Evolutionary conservation across 2,329 filamentous ascomycete genomes (phyloP).

Genomic region (Colletotrichum ledebouriae): DNA sequence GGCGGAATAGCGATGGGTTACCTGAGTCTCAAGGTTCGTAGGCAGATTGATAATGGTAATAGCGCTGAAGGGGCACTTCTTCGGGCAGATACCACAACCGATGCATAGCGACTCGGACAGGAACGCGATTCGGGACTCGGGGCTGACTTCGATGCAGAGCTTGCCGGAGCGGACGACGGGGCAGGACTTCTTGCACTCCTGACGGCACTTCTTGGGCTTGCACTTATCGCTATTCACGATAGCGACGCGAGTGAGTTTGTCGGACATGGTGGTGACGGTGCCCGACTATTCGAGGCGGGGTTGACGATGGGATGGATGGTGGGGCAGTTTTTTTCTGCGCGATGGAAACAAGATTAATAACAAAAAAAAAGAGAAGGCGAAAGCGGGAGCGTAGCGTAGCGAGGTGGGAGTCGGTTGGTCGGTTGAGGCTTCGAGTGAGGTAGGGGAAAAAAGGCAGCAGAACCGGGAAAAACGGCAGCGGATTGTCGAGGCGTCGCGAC

Average conservation of each 20-base stretch:
- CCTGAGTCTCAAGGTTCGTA: constrained; percentile 97
- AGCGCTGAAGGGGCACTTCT: constrained; percentile 98
- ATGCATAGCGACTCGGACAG: constrained; percentile 97
- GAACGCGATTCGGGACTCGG: constrained; percentile 94
- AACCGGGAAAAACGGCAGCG: constrained; percentile 28
- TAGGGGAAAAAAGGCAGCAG: constrained; percentile 14
- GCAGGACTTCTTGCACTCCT: constrained; percentile 99
- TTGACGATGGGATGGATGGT: constrained; percentile 33
- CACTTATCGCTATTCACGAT: constrained; percentile 98
- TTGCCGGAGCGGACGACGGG: constrained; percentile 98
- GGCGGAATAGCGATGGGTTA: constrained; percentile 98
- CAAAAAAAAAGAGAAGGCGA: constrained; percentile 16
- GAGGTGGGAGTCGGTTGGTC: constrained; percentile 7
- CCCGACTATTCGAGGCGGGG: constrained; percentile 41
- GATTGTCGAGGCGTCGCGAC: constrained; percentile 39
- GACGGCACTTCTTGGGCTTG: constrained; percentile 86
- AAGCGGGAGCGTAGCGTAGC: constrained; percentile 9
- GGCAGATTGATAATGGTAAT: constrained; percentile 99
- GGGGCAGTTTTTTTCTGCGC: constrained; percentile 31
- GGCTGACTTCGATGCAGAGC: constrained; percentile 93
- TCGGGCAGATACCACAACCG: constrained; percentile 99
- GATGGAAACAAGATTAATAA: constrained; percentile 9
- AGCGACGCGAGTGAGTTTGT: constrained; percentile 97
- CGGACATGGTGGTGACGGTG: constrained; percentile 75
- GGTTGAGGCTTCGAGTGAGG: neutral